Conservation (phyloP, 768 basidiomycete genomes). For the Agrocybe praecox region DNA sequence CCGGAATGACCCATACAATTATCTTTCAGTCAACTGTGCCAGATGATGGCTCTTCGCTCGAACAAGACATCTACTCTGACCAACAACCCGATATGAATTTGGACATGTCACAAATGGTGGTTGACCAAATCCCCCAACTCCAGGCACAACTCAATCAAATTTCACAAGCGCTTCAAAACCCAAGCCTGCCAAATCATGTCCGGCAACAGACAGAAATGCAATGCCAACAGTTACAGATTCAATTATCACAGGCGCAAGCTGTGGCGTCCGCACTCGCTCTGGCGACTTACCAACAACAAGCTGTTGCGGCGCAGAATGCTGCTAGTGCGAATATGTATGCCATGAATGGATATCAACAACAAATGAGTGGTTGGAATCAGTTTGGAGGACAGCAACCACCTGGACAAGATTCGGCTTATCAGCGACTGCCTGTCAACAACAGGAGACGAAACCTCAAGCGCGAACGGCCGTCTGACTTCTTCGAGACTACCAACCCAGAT, state of each 20-base stretch:
- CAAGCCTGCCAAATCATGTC: constrained; percentile 67
- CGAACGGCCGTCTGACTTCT: constrained; percentile 82
- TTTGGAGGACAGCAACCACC: constrained; percentile 67
- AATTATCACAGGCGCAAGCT: constrained; percentile 78
- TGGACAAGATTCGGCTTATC: constrained; percentile 83
- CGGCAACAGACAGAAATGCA: constrained; percentile 85
- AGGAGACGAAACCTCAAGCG: constrained; percentile 77
- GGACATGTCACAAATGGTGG: constrained; percentile 72
- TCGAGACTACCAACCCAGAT: constrained; percentile 68
- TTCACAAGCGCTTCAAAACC: constrained; percentile 78
- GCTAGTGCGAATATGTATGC: constrained; percentile 36
- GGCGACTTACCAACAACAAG: constrained; percentile 58
- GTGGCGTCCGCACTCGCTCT: constrained; percentile 66
- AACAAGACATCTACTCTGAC: constrained; percentile 74
- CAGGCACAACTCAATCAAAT: constrained; percentile 87
- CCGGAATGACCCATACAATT: background rate
- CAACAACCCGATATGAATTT: constrained; percentile 66
- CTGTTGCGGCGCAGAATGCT: constrained; percentile 34
- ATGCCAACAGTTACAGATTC: constrained; percentile 77
- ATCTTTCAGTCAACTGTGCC: constrained; percentile 16
- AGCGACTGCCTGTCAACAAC: constrained; percentile 81
- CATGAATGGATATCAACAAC: constrained; percentile 40
- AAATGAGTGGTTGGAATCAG: constrained; percentile 42
- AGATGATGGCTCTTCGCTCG: constrained; percentile 23
- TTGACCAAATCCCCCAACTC: constrained; percentile 76